Evolutionary conservation across 148 eudicot genomes (phyloP).

Genomic region (Chenopodium berlandieri): DNA sequence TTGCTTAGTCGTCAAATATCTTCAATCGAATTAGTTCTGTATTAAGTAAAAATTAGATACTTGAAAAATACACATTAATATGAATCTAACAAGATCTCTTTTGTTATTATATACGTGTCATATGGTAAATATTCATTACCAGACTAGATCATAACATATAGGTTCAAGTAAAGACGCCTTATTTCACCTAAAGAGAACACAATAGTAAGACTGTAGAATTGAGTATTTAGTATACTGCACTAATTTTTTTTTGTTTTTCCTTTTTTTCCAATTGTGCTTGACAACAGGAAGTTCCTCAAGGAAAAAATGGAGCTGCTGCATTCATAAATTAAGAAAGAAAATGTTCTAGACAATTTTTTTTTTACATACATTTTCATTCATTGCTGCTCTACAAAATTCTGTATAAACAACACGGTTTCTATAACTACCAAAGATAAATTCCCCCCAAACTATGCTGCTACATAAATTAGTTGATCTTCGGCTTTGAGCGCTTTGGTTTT

Average conservation of each 20-base stretch:
- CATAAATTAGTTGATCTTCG: constrained; percentile 72
- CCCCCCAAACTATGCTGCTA: background rate
- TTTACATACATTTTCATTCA: constrained; percentile 6
- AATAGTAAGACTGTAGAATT: too few species aligned
- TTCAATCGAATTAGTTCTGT: too few species aligned
- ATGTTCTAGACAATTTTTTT: background rate
- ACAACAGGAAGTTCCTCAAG: background rate
- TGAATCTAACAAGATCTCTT: too few species aligned
- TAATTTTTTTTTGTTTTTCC: too few species aligned
- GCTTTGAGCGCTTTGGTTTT: constrained; percentile 80
- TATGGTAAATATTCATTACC: too few species aligned
- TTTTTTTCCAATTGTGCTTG: background rate
- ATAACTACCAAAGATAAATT: background rate
- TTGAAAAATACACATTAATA: too few species aligned
- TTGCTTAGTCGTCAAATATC: too few species aligned
- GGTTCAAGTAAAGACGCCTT: too few species aligned
- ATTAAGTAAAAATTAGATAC: too few species aligned
- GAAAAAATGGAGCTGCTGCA: background rate
- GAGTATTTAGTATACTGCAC: background rate
- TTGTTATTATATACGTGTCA: too few species aligned
- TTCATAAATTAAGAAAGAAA: background rate
- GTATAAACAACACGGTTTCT: constrained; percentile 6
- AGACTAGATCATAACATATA: too few species aligned
- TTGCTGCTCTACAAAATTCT: constrained; percentile 17
- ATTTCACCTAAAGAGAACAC: too few species aligned